Conservation (phyloP, 495 filamentous ascomycete genomes). For the Pyrenopolyporus hunteri region DNA sequence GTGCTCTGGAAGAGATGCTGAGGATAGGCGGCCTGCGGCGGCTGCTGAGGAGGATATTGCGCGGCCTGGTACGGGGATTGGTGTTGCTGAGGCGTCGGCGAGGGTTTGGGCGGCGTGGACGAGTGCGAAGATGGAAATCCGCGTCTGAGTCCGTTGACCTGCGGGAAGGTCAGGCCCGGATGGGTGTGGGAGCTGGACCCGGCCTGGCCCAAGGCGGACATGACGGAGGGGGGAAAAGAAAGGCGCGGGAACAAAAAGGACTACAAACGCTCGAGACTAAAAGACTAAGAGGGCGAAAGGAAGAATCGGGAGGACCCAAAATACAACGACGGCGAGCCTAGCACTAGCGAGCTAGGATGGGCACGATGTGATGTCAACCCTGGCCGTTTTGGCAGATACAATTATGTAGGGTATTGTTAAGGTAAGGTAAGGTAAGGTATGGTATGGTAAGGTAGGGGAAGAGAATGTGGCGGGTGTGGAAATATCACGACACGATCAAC, state of each 20-base stretch:
- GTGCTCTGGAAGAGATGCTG: constrained; percentile 47
- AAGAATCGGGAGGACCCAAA: constrained; percentile 33
- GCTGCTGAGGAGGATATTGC: constrained; percentile 48
- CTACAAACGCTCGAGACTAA: constrained; percentile 32
- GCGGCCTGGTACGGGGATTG: constrained; percentile 52
- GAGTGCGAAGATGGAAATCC: constrained; percentile 46
- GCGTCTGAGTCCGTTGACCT: constrained; percentile 39
- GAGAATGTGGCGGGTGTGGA: constrained; percentile 42
- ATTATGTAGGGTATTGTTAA: constrained; percentile 12
- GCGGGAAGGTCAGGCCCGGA: constrained; percentile 45
- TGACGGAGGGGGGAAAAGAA: constrained; percentile 34
- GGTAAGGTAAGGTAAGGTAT: not conserved
- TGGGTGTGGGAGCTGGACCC: constrained; percentile 45
- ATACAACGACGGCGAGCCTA: constrained; percentile 35
- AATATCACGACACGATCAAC: constrained; percentile 46
- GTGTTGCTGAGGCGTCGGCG: constrained; percentile 50
- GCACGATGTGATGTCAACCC: constrained; percentile 45
- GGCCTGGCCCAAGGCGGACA: constrained; percentile 45
- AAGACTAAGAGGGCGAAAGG: constrained; percentile 34
- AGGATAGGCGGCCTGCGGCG: constrained; percentile 37
- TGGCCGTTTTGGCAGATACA: constrained; percentile 42
- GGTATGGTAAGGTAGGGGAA: constrained; percentile 2
- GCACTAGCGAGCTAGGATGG: constrained; percentile 31
- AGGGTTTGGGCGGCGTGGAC: constrained; percentile 50
- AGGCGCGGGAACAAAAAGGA: constrained; percentile 10